A percentile compares a stretch with the other conserved stretches of the same genome.
Conservation (phyloP, 352 stramenopile genomes). For the Blastocystis sp. region DNA sequence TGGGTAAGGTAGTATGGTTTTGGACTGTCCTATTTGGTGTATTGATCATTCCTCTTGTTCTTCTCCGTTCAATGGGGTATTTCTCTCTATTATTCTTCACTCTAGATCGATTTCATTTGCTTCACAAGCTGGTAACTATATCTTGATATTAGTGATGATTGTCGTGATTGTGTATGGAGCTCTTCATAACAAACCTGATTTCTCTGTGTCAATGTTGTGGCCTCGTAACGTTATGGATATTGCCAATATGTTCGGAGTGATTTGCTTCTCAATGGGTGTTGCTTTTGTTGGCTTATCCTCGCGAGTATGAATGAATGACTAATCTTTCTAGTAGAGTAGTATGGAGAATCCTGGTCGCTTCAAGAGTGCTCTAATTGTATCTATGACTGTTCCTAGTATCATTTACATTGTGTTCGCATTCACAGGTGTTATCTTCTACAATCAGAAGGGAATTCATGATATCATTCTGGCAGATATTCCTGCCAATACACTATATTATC, state of each 20-base stretch:
- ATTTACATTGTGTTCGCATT: constrained; percentile 62
- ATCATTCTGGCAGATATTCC: constrained; percentile 64
- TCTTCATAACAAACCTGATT: constrained; percentile 34
- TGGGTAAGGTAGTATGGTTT: constrained; percentile 11
- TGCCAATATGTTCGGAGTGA: constrained; percentile 67
- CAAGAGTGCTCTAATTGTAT: constrained; percentile 35
- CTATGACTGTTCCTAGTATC: background rate
- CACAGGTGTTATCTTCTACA: constrained; percentile 55
- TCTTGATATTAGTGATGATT: constrained; percentile 48
- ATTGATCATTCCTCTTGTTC: constrained; percentile 32
- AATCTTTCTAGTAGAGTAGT: background rate
- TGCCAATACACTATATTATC: constrained; percentile 9
- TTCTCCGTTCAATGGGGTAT: constrained; percentile 53
- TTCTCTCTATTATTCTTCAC: background rate
- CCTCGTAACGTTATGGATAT: constrained; percentile 38
- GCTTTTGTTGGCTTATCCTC: constrained; percentile 62
- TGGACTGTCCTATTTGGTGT: constrained; percentile 45
- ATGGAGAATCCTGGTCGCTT: constrained; percentile 41
- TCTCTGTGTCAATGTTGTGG: constrained; percentile 4
- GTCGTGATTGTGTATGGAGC: constrained; percentile 36
- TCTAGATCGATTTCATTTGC: constrained; percentile 58
- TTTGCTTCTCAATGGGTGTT: constrained; percentile 67
- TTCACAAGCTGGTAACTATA: constrained; percentile 64
- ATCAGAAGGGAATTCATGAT: constrained; percentile 33
- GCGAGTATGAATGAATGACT: background rate